Base-by-base conservation (phyloP, 495 filamentous ascomycete genomes). In the Diplogelasinospora grovesii region DNA sequence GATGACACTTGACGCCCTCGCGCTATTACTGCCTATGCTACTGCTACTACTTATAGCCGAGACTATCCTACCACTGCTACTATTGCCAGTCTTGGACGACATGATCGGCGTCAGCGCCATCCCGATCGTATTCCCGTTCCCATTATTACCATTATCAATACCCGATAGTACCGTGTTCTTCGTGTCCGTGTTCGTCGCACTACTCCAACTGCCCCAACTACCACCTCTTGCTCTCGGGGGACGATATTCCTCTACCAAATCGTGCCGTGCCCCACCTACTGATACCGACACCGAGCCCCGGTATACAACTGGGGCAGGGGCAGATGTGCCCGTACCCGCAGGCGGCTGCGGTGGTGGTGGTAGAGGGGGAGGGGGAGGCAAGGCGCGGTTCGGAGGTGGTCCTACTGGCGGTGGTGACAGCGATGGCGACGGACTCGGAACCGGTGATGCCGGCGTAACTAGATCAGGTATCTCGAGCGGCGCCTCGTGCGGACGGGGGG, bases 381-480 rank as follows among this genome's bases (percentile, higher is more conserved):
- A 32, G 13, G 52, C 47, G 8, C 52, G 53, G 14, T 39, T 59
- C 8, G 51, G 38, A 10, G 49, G 53, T 6, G 56, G 48, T 2
- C 37, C 41, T 0, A 49, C n/a, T n/a, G n/a, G n/a, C n/a, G n/a
- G 14, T 4, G 43, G 24, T 13, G 28, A 31, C 16, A 19, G 1
- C 22, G 53, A 39, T 21, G 25, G 6, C 22, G 33, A n/a, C 0
- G 42, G 25, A n/a, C n/a, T 31, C 16, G 28, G 7, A 9, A 1
- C 9, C 2, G 36, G 24, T 28, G 32, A 41, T n/a, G 39, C 23
- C 3, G 63, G 57, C 6, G 51, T 53, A 16, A 57, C 48, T 8
- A 52, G 31, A 13, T 60, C 54, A 0, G 60, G 57, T 5, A 61
- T 59, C 39, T 64, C 53, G 7, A 61, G 34, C 13, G 50, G 46